A percentile compares a stretch with the other conserved stretches of the same genome.
Conservation (phyloP, 1,139 yeast species). For the Geotrichum phurueaensis region DNA sequence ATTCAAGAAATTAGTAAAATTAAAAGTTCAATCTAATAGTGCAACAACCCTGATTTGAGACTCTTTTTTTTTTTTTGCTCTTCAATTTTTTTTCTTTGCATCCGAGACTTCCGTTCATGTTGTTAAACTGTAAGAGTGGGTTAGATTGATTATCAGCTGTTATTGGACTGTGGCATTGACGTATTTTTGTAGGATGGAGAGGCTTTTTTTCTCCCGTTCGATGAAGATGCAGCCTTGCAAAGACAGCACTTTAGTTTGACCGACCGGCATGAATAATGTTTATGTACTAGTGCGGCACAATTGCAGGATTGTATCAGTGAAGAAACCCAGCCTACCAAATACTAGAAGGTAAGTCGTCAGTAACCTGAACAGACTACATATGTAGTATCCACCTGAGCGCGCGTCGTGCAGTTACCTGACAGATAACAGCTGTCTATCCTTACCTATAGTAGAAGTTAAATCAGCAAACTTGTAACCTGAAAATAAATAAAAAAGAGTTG, state of each 20-base stretch:
- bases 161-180: background rate
- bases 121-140: too few species aligned
- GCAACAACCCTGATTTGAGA: too few species aligned
- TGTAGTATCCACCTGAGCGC: background rate
- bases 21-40: too few species aligned
- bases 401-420: background rate
- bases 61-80: background rate
- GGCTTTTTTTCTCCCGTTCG: background rate
- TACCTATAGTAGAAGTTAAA: too few species aligned
- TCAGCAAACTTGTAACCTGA: too few species aligned
- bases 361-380: background rate
- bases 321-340: background rate
- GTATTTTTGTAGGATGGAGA: background rate
- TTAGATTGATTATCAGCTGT: too few species aligned
- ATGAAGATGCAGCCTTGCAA: too few species aligned
- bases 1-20: too few species aligned
- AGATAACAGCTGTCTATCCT: background rate
- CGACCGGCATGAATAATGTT: background rate
- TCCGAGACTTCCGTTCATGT: background rate
- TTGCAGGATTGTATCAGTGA: background rate
- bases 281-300: background rate
- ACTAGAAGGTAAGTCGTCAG: background rate
- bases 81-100: background rate
- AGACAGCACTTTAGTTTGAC: too few species aligned
- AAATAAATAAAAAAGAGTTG: too few species aligned